Percentiles rank a stretch among this genome's conserved stretches.
These are phyloP conservation scores for Ramaria rubella DNA, from an alignment of 768 basidiomycete genomes.

Conservation along the genomic window DNA sequence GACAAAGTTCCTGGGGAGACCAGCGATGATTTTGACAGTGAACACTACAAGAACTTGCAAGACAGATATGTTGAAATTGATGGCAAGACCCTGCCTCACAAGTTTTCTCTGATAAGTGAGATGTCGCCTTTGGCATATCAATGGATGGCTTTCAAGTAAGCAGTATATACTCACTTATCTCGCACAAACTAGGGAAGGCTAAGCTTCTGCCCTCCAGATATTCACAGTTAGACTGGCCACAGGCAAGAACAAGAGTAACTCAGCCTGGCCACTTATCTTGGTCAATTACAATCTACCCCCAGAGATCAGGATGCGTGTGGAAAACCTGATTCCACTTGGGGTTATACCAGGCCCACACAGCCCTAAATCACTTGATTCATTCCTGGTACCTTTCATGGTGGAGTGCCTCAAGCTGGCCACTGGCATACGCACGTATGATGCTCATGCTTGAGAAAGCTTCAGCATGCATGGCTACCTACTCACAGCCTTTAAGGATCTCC, in stretches of 20 bases:
- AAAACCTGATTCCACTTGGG: conserved; percentile 15
- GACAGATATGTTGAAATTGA: conserved; percentile 22
- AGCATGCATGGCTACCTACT: neutral
- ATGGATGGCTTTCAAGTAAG: conserved; percentile 37
- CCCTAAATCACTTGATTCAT: conserved; percentile 17
- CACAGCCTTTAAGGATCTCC: conserved; percentile 1
- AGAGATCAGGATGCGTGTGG: conserved; percentile 15
- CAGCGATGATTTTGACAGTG: conserved; percentile 33
- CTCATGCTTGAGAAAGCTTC: neutral
- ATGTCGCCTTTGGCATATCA: conserved; percentile 38
- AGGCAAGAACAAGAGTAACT: neutral
- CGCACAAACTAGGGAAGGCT: too few relatives aligned
- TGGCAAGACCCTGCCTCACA: conserved; percentile 18
- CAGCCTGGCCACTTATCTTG: conserved; percentile 17
- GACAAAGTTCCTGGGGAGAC: conserved; percentile 16
- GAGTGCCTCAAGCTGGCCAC: conserved; percentile 24
- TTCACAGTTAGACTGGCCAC: neutral
- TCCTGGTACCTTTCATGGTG: conserved; percentile 14
- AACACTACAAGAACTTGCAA: conserved; percentile 20
- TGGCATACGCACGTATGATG: conserved; percentile 24
- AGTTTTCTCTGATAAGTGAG: conserved; percentile 32
- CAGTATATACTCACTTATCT: too few relatives aligned
- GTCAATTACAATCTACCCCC: conserved; percentile 18
- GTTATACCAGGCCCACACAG: conserved; percentile 19
- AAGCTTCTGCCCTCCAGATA: too few relatives aligned